Percentiles rank a stretch among this genome's conserved stretches.
These are phyloP conservation scores for Corchorus olitorius DNA, from an alignment of 345 rosid species.

Conservation along the genomic window DNA sequence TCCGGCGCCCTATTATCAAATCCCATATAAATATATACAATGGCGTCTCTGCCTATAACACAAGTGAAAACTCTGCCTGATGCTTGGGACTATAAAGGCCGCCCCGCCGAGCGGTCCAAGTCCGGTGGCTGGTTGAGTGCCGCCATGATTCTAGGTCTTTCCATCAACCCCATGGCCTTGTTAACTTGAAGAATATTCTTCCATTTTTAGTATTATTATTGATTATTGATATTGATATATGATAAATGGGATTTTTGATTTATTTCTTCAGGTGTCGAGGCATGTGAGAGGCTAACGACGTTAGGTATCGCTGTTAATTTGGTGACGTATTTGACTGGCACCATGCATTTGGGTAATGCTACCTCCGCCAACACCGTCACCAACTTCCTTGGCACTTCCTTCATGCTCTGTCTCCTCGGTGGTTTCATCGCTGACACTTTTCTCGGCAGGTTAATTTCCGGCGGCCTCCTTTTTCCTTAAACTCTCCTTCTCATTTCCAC, in stretches of 20 bases:
- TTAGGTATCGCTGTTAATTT: conserved; percentile 90
- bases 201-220: background rate
- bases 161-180: background rate
- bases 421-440: conserved; percentile 94
- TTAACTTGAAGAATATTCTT: background rate
- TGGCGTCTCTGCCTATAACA: conserved; percentile 51
- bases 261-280: conserved; percentile 59
- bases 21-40: too few relatives aligned
- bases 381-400: conserved; percentile 92
- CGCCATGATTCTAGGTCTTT: conserved; percentile 87
- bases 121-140: conserved; percentile 94
- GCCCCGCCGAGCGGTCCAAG: conserved; percentile 57
- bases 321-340: conserved; percentile 87
- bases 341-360: conserved; percentile 93
- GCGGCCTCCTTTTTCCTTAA: background rate
- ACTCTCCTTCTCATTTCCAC: too few relatives aligned
- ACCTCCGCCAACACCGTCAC: conserved; percentile 84
- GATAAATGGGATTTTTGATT: background rate
- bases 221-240: too few relatives aligned
- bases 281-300: conserved; percentile 86
- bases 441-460: conserved; percentile 71
- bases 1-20: background rate
- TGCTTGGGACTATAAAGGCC: conserved; percentile 95
- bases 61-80: conserved; percentile 57
- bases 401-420: conserved; percentile 92